Base-by-base conservation (phyloP, 2,329 filamentous ascomycete species). In the Monosporascus ibericus region DNA sequence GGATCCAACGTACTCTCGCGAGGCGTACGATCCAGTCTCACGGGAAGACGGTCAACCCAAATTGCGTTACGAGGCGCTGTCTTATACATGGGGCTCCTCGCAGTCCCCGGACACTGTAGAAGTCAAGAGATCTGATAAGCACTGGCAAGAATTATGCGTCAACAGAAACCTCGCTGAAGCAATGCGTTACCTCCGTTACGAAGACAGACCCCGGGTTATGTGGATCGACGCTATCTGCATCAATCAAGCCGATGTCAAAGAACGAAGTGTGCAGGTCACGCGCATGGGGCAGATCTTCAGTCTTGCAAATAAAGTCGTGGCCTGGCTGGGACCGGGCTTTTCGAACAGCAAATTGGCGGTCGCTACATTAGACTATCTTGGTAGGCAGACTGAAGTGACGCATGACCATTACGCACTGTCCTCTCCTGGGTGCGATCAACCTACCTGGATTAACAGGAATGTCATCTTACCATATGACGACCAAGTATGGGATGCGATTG, bases 271-370 rank as follows among this genome's bases (percentile, higher is more conserved):
- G 11, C 55, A 62, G 39, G 58, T 62, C 4, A 52, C 40, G 36
- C 58, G 57, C 37, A 62, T 62, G 58, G 46, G 46, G 5, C n/a
- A 52, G 20, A 59, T 62, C 11, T 60, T 52, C 34, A 39, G 34
- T 17, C 49, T 55, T 20, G 59, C 56, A 0, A 42, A 25, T 9
- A 39, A 50, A 14, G 55, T 60, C 17, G 51, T 58, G 37, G 57
- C 51, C 27, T 60, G 58, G 60, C 36, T 62, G 6, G 55, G 57
- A 24, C 49, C 56, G 14, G 44, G 47, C 5, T 55, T 47, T 17
- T 22, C 34, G 8, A 49, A n/a, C 5, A 53, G 48, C 27, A 6
- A 25, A 3, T 47, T 56, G 2, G 56, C 58, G 1, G 30, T 59
- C 3, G 30, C 48, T 3, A 47, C 42, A 24, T 47, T 61, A 11